Conservation (phyloP, 2,329 filamentous ascomycete genomes). For the Blastomyces emzantsi region DNA sequence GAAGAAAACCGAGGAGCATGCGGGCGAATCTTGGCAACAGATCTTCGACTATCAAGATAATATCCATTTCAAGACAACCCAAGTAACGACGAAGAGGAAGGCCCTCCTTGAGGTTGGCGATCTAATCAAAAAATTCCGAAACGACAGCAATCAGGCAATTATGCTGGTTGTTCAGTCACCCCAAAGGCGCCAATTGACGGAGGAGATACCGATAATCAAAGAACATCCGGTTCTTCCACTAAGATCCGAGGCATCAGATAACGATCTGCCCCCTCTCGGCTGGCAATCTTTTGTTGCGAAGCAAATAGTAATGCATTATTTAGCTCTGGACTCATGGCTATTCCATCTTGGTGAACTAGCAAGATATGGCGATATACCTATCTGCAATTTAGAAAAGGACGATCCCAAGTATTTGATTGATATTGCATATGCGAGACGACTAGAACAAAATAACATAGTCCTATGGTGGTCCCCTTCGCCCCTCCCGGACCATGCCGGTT, state of each 20-base stretch:
- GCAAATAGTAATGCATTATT: slow-evolving; percentile 77
- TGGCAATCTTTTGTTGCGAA: slow-evolving; percentile 90
- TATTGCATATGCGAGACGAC: slow-evolving; percentile 78
- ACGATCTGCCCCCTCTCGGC: slow-evolving; percentile 77
- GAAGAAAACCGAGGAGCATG: slow-evolving; percentile 51
- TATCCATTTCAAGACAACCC: slow-evolving; percentile 73
- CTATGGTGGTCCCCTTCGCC: slow-evolving; percentile 92
- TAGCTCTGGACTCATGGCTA: slow-evolving; percentile 89
- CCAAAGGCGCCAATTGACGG: slow-evolving; percentile 67
- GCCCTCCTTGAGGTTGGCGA: slow-evolving; percentile 82
- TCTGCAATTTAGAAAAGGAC: slow-evolving; percentile 92
- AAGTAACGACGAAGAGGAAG: slow-evolving; percentile 83
- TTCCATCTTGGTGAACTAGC: slow-evolving; percentile 79
- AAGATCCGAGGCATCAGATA: slow-evolving; percentile 73
- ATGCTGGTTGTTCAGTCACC: slow-evolving; percentile 88
- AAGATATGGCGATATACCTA: slow-evolving; percentile 83
- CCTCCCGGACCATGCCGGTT: slow-evolving; percentile 87
- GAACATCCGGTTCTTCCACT: slow-evolving; percentile 79
- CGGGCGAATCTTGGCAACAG: slow-evolving; percentile 64
- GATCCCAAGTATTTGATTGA: slow-evolving; percentile 95
- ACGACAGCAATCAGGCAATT: slow-evolving; percentile 69
- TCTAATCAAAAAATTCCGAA: slow-evolving; percentile 78
- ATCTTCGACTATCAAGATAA: slow-evolving; percentile 81
- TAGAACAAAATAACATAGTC: slow-evolving; percentile 87
- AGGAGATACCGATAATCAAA: slow-evolving; percentile 73